Conservation (phyloP, 2,329 filamentous ascomycete genomes). For the Exophiala spinifera region DNA sequence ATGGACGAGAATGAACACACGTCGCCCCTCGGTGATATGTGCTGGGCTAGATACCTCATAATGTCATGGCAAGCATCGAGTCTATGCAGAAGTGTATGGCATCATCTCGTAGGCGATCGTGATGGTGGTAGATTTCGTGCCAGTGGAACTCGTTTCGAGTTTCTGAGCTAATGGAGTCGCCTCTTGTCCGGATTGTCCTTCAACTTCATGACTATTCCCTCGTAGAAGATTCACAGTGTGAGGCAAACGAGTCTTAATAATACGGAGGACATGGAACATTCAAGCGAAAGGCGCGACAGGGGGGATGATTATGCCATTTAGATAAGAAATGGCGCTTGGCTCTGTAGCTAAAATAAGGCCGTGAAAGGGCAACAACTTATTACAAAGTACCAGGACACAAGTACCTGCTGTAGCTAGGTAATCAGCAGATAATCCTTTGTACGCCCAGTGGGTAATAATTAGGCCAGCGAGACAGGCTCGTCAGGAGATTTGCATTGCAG, state of each 20-base stretch:
- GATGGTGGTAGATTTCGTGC: too few relatives aligned
- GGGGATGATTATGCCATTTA: background rate
- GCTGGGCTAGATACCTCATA: slow-evolving; percentile 3
- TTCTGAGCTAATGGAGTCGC: too few relatives aligned
- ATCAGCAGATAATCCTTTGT: too few relatives aligned
- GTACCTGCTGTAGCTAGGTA: background rate
- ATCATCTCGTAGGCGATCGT: too few relatives aligned
- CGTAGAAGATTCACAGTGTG: background rate
- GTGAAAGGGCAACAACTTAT: too few relatives aligned
- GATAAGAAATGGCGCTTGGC: background rate
- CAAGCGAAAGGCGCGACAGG: background rate
- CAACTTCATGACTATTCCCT: too few relatives aligned
- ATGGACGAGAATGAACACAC: background rate
- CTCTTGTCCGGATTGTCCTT: too few relatives aligned
- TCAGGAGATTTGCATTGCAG: background rate
- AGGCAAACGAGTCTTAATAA: background rate
- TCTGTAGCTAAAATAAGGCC: background rate
- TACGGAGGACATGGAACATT: background rate
- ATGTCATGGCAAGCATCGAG: background rate
- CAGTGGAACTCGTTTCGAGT: too few relatives aligned
- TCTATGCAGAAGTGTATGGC: background rate
- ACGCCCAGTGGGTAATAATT: too few relatives aligned
- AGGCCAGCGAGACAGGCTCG: background rate
- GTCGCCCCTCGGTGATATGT: too few relatives aligned
- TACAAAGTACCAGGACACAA: too few relatives aligned